Evolutionary conservation across 1,284 basidiomycete genomes (phyloP), one percentile per base, ranked within the genome.

Genomic region (Ganoderma sinense): DNA sequence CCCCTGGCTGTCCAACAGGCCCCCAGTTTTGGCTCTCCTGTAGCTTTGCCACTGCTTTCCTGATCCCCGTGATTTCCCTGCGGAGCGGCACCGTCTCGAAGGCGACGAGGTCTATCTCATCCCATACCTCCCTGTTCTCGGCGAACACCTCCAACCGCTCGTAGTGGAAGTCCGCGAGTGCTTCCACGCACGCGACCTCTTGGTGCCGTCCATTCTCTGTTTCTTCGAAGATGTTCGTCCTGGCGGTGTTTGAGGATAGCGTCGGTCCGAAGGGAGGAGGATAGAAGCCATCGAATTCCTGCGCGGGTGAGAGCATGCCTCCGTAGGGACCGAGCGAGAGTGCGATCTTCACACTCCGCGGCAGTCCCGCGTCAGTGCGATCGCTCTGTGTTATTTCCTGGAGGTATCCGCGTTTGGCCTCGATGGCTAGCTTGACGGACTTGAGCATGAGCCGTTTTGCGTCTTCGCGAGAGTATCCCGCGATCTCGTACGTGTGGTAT

Each of bases 51-150:
- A 95, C 86, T 0, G 93, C 93, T 18, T 81, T 80, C 58, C 93
- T 82, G 68, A 96, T 90, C 1, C 90, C 93, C 13, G 77, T 79
- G 5, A 92, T 83, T 79, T 96, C 94, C 31, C 89, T 80, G 16
- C 87, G 77, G 0, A 94, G 82, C 0, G 94, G 93, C 4, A 95
- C 82, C 0, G 94, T 96, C 84, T 96, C 94, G 77, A 96, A 95
- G 10, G 92, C 92, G 62, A 96, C 76, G 71, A 85, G 86, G 67
- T 91, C 88, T 65, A 96, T 80, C 11, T 77, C 77, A 33, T 78
- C 73, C 94, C 93, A 96, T 0, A 82, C 81, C 26, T 82, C 80
- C 13, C 69, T 66, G 65, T 89, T 82, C 5, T 77, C 74, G 0
- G 87, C 84, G 75, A 90, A 92, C 0, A 88, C 81, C 41, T 80